Percentiles rank a stretch among this genome's conserved stretches.
Evolutionary conservation across 768 basidiomycete species (phyloP).

Genomic region (Phlebiopsis gigantea): DNA sequence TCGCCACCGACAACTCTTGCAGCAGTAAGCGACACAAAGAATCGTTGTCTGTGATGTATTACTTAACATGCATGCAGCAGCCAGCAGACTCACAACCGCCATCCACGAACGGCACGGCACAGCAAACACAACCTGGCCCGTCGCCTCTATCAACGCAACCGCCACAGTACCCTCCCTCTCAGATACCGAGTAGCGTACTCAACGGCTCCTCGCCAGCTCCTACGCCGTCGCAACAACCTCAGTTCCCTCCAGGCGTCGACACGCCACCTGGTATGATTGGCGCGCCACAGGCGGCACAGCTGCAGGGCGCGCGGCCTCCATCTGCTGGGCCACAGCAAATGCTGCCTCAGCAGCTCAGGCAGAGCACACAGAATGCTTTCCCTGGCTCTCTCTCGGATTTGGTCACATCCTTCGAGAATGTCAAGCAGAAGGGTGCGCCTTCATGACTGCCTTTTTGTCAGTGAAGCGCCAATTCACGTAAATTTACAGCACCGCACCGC

Average conservation of each 20-base stretch:
- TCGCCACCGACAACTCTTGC: slow-evolving; percentile 35
- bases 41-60: not conserved
- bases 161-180: slow-evolving; percentile 3
- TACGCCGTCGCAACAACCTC: slow-evolving; percentile 29
- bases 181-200: not conserved
- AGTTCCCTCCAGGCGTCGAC: slow-evolving; percentile 59
- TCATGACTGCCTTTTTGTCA: not conserved
- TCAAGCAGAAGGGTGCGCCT: slow-evolving; percentile 87
- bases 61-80: slow-evolving; percentile 2
- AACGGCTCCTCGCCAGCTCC: slow-evolving; percentile 27
- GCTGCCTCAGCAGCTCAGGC: slow-evolving; percentile 30
- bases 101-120: slow-evolving; percentile 30
- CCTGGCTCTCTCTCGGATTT: slow-evolving; percentile 88
- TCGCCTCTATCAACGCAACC: slow-evolving; percentile 23
- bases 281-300: slow-evolving; percentile 24
- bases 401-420: slow-evolving; percentile 90
- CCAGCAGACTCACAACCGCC: not conserved
- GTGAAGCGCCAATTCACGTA: not conserved
- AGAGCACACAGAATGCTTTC: slow-evolving; percentile 41
- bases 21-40: slow-evolving; percentile 10
- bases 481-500: slow-evolving; percentile 61
- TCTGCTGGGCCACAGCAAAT: slow-evolving; percentile 45
- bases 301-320: slow-evolving; percentile 40
- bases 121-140: slow-evolving; percentile 43
- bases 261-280: slow-evolving; percentile 17